Conservation (phyloP, 2,329 filamentous ascomycete genomes). For the Cladophialophora carrionii region DNA sequence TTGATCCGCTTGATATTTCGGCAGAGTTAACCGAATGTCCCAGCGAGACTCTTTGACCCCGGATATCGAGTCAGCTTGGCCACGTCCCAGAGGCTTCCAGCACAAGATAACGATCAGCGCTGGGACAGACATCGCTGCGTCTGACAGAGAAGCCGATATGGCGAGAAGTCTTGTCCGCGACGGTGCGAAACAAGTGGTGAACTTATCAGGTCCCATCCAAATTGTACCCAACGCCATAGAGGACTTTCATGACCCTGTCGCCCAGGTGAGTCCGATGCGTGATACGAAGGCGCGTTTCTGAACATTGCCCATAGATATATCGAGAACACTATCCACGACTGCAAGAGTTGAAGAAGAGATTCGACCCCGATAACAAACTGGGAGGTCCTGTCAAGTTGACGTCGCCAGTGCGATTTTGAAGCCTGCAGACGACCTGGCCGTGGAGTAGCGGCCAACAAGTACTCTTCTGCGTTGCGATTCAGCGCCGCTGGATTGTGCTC, state of each 20-base stretch:
- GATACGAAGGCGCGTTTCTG: neutral
- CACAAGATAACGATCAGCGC: constrained; percentile 14
- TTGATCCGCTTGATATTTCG: neutral
- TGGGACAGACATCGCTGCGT: constrained; percentile 10
- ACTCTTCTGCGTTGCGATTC: neutral
- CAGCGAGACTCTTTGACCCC: constrained; percentile 9
- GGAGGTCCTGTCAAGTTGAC: neutral
- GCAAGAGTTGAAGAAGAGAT: constrained; percentile 13
- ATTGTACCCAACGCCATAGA: constrained; percentile 12
- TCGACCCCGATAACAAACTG: constrained; percentile 9
- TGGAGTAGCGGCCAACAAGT: neutral
- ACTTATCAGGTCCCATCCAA: neutral
- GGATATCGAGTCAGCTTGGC: constrained; percentile 11
- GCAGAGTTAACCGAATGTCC: neutral
- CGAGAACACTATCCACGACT: constrained; percentile 9
- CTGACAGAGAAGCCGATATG: neutral
- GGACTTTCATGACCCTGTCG: constrained; percentile 8
- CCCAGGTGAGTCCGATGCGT: constrained; percentile 1
- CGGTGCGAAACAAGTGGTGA: constrained; percentile 5
- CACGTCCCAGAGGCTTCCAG: constrained; percentile 12
- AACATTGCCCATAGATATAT: constrained; percentile 8
- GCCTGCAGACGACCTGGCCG: neutral
- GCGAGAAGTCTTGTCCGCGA: constrained; percentile 10
- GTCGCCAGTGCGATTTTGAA: neutral
- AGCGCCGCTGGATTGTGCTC: neutral